Conservation (phyloP, 331 rosid species). For the Acacia pycnantha region DNA sequence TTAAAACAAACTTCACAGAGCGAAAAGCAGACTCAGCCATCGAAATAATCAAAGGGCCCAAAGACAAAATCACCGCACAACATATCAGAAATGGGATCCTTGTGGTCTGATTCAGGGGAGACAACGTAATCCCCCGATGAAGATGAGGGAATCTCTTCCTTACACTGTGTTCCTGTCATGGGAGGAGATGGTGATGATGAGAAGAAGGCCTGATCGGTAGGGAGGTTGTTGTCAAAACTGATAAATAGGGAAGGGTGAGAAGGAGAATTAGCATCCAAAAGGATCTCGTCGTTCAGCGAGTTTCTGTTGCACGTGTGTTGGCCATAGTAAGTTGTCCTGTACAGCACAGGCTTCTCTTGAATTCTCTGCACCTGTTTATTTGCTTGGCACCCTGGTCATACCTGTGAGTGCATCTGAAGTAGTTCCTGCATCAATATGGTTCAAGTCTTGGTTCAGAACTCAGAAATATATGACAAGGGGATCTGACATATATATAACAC, state of each 20-base stretch:
- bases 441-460: background rate
- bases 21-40: background rate
- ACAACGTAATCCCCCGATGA: constrained; percentile 36
- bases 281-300: constrained; percentile 36
- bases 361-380: constrained; percentile 51
- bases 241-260: constrained; percentile 34
- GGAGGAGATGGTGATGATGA: constrained; percentile 6
- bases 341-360: constrained; percentile 37
- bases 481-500: background rate
- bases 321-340: constrained; percentile 43
- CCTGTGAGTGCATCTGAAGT: constrained; percentile 57
- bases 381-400: constrained; percentile 48
- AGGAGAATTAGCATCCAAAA: constrained; percentile 38
- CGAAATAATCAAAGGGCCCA: constrained; percentile 17
- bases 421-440: constrained; percentile 35
- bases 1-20: background rate
- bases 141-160: constrained; percentile 29
- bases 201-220: constrained; percentile 29
- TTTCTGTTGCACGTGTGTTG: constrained; percentile 41
- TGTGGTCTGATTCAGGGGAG: constrained; percentile 33
- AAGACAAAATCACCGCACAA: constrained; percentile 24
- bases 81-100: constrained; percentile 23
- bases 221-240: constrained; percentile 43
- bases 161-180: constrained; percentile 13
- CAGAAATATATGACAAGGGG: background rate